phyloP scores from a whole-genome alignment of 176 grass and related monocot species.

The Oryza nivara region DNA sequence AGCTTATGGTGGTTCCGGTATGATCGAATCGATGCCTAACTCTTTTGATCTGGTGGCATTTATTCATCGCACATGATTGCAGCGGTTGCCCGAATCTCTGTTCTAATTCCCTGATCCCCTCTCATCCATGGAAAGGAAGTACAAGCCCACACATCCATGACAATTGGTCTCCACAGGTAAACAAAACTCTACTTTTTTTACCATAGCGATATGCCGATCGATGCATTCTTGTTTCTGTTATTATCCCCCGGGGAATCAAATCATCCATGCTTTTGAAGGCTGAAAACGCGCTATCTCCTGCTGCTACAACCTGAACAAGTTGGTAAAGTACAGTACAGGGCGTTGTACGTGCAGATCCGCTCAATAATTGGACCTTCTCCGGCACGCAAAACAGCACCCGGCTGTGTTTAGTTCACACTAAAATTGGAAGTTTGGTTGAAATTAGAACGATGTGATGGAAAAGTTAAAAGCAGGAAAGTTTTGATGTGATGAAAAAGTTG shows the following conservation, averaged over 20 bases:
- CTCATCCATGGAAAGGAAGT: constrained; percentile 34
- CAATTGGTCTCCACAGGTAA: constrained; percentile 27
- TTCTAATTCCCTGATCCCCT: constrained; percentile 16
- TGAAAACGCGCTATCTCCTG: no score
- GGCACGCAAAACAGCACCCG: no score
- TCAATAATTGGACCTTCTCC: constrained; percentile 38
- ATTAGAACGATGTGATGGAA: no score
- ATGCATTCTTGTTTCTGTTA: not conserved
- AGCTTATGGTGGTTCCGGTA: constrained; percentile 23
- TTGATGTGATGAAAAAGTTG: no score
- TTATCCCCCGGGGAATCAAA: constrained; percentile 20
- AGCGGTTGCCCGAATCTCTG: not conserved
- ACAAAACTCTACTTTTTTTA: constrained; percentile 10
- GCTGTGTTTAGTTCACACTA: no score
- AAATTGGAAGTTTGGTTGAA: no score
- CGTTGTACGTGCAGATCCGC: constrained; percentile 9
- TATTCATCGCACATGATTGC: constrained; percentile 54
- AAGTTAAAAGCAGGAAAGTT: no score
- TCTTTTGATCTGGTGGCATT: constrained; percentile 28
- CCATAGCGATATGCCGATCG: not conserved
- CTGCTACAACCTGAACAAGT: not conserved
- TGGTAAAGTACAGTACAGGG: not conserved
- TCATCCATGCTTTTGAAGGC: constrained; percentile 24
- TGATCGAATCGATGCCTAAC: constrained; percentile 37
- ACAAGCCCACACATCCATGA: constrained; percentile 4